phyloP scores from a whole-genome alignment of 2,329 filamentous ascomycete species.

The Colletotrichum sp. region DNA sequence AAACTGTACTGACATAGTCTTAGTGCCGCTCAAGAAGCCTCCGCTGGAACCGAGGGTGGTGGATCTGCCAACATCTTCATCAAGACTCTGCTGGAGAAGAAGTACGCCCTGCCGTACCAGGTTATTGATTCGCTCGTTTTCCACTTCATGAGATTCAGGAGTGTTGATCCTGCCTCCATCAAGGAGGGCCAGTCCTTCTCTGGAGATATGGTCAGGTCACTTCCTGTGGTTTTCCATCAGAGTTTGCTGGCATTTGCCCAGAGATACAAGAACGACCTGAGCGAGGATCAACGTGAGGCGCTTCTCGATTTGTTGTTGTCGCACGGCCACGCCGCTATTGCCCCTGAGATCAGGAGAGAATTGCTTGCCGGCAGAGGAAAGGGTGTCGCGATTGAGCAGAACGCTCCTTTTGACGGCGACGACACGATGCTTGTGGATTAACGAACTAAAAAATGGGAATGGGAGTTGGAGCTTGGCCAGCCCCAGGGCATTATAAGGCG shows the following conservation, averaged over 20 bases:
- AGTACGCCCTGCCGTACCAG: slow-evolving; percentile 93
- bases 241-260: slow-evolving; percentile 91
- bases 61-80: slow-evolving; percentile 97
- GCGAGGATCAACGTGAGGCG: slow-evolving; percentile 91
- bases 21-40: slow-evolving; percentile 81
- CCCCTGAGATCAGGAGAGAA: slow-evolving; percentile 89
- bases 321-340: slow-evolving; percentile 86
- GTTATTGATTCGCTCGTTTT: slow-evolving; percentile 95
- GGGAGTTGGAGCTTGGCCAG: slow-evolving; percentile 18
- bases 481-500: slow-evolving; percentile 20
- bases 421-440: slow-evolving; percentile 86
- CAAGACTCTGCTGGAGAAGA: slow-evolving; percentile 91
- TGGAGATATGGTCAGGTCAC: slow-evolving; percentile 59
- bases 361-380: slow-evolving; percentile 86
- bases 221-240: slow-evolving; percentile 97
- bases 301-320: slow-evolving; percentile 85
- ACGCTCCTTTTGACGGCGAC: slow-evolving; percentile 70
- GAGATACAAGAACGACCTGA: slow-evolving; percentile 94
- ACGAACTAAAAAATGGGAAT: slow-evolving; percentile 23
- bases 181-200: slow-evolving; percentile 51
- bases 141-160: slow-evolving; percentile 91
- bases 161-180: slow-evolving; percentile 64
- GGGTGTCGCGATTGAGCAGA: slow-evolving; percentile 72
- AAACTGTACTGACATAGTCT: background rate
- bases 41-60: slow-evolving; percentile 81